These are phyloP conservation scores for Phragmites australis DNA, from an alignment of 176 grass and related monocot species.

Conservation along the genomic window DNA sequence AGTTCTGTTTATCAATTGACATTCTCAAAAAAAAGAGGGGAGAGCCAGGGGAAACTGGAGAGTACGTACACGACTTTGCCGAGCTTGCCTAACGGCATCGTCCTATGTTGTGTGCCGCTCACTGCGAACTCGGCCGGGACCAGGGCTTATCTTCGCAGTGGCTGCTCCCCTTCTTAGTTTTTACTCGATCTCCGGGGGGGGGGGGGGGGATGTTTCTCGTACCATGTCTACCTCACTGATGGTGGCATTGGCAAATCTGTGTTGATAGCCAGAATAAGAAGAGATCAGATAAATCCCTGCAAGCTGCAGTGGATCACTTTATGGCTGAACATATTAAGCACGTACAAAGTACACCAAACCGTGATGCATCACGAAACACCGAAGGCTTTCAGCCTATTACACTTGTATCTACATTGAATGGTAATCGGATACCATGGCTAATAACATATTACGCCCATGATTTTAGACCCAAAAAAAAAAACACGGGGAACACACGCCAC, in stretches of 20 bases:
- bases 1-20: too few relatives aligned
- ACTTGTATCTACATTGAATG: neutral
- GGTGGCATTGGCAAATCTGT: neutral
- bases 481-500: slow-evolving; percentile 4
- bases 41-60: neutral
- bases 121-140: neutral
- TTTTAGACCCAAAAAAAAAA: slow-evolving; percentile 26
- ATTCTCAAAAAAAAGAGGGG: neutral
- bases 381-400: slow-evolving; percentile 13
- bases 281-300: neutral
- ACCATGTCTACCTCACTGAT: neutral
- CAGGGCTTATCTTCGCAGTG: neutral
- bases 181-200: slow-evolving; percentile 10
- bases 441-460: neutral
- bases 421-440: slow-evolving; percentile 25
- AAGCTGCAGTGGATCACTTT: neutral
- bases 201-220: neutral
- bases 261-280: neutral
- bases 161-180: neutral
- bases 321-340: neutral
- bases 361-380: slow-evolving; percentile 33
- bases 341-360: slow-evolving; percentile 3
- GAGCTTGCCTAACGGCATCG: slow-evolving; percentile 7
- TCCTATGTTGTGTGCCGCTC: slow-evolving; percentile 20
- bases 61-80: neutral